Evolutionary conservation across 106 monocot species (phyloP).

Genomic region (Cymbidium sinense): DNA sequence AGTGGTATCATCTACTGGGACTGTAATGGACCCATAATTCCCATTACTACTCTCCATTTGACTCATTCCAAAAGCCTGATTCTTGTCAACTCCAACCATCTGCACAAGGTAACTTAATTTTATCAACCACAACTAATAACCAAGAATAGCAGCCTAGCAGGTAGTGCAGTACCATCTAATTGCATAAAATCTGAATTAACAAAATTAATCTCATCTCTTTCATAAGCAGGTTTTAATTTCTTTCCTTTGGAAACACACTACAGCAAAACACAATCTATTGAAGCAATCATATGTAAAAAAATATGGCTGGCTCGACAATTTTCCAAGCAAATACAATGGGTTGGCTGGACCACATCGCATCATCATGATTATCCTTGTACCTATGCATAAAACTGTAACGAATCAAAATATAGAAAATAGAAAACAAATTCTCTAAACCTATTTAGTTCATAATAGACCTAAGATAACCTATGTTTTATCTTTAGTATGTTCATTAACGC

Average conservation of each 20-base stretch:
- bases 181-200: background rate
- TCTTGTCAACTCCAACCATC: slow-evolving; percentile 47
- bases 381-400: background rate
- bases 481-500: too few relatives aligned
- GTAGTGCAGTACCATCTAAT: background rate
- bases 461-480: too few relatives aligned
- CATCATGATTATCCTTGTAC: slow-evolving; percentile 1
- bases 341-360: background rate
- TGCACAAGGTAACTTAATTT: slow-evolving; percentile 17
- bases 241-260: background rate
- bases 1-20: slow-evolving; percentile 22
- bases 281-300: too few relatives aligned
- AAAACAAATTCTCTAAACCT: too few relatives aligned
- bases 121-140: background rate
- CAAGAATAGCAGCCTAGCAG: slow-evolving; percentile 1
- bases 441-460: too few relatives aligned
- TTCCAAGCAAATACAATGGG: background rate
- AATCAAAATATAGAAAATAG: too few relatives aligned
- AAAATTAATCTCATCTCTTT: background rate
- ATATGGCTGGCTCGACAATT: too few relatives aligned
- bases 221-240: background rate
- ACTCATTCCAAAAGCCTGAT: slow-evolving; percentile 45
- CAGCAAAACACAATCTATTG: background rate
- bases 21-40: slow-evolving; percentile 14
- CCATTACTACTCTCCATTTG: slow-evolving; percentile 65